Evolutionary conservation across 805 yeast species (phyloP), one percentile per base, ranked within the genome.

Genomic region (Monosporozyma yasuniensis): DNA sequence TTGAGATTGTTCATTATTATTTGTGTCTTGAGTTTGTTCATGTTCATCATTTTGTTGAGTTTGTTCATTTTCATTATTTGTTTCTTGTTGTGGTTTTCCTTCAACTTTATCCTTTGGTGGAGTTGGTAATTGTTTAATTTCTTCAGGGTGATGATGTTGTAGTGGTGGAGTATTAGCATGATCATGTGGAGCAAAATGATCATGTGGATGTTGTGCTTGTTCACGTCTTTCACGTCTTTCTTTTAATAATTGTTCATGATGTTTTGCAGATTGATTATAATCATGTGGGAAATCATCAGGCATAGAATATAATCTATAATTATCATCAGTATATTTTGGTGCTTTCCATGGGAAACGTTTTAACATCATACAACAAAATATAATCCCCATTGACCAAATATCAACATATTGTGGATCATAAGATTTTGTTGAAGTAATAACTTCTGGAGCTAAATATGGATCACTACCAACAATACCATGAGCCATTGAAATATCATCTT

Each of bases 331-430:
- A 16, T 70, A 71, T 49, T 53, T 51, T 11, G 95, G 95, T 1
- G 83, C 85, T 64, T 85, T 86, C 95, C 95, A 86, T 2, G 95
- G 95, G 63, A 86, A 86, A 61, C 90, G 76, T 67, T 85, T 82
- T 52, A 86, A 71, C 56, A 87, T 83, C 91, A 86, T 85, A 68
- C 95, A 86, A 67, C 95, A 86, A 61, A 82, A 86, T 25, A 86
- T 86, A 34, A 86, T 86, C 19, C 87, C 95, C 44, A 84, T 72
- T 5, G 93, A 84, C 95, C 95, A 86, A 30, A 86, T 76, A 67
- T 86, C 95, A 27, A 84, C 89, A 35, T 79, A 78, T 62, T 81
- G 81, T 10, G 95, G 90, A 64, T 86, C 88, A 62, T 84, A 86
- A 28, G 75, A 75, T 42, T 63, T 64, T 2, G 68, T 61, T 2